phyloP scores from a whole-genome alignment of 2,329 filamentous ascomycete species.

The Cadophora luteo-olivacea region DNA sequence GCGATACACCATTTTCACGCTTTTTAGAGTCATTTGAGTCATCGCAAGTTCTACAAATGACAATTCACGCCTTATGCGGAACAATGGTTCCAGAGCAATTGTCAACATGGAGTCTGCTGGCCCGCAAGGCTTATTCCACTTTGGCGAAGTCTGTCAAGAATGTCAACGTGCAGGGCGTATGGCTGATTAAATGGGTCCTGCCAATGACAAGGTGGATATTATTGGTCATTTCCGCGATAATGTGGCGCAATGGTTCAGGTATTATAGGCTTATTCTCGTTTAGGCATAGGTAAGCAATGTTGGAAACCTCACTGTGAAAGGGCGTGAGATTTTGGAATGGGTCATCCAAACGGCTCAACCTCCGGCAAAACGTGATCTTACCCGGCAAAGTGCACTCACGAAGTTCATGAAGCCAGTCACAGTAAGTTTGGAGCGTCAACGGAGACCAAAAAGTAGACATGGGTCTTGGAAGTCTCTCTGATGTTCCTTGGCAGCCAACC shows the following conservation, averaged over 20 bases:
- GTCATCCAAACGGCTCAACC: background rate
- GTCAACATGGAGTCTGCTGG: background rate
- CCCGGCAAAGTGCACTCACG: background rate
- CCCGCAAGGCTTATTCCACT: background rate
- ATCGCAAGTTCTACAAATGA: background rate
- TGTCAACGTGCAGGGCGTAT: slow-evolving; percentile 12
- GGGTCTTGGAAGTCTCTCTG: too few relatives aligned
- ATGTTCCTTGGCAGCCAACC: too few relatives aligned
- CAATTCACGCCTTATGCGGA: slow-evolving; percentile 4
- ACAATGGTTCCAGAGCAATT: background rate
- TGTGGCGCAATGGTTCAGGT: background rate
- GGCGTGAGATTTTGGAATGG: background rate
- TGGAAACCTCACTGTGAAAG: background rate
- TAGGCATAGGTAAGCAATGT: slow-evolving; percentile 1
- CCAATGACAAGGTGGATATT: background rate
- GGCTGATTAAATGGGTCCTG: slow-evolving; percentile 1
- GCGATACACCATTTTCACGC: background rate
- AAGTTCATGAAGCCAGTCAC: too few relatives aligned
- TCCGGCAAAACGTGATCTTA: too few relatives aligned
- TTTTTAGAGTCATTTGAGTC: background rate
- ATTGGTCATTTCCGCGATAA: slow-evolving; percentile 2
- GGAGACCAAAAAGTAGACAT: too few relatives aligned
- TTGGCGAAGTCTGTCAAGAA: slow-evolving; percentile 2
- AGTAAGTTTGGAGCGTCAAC: too few relatives aligned
- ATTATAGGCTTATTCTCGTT: background rate